Base-by-base conservation (phyloP, 2,329 filamentous ascomycete genomes). In the Ophiostoma tasmaniense region DNA sequence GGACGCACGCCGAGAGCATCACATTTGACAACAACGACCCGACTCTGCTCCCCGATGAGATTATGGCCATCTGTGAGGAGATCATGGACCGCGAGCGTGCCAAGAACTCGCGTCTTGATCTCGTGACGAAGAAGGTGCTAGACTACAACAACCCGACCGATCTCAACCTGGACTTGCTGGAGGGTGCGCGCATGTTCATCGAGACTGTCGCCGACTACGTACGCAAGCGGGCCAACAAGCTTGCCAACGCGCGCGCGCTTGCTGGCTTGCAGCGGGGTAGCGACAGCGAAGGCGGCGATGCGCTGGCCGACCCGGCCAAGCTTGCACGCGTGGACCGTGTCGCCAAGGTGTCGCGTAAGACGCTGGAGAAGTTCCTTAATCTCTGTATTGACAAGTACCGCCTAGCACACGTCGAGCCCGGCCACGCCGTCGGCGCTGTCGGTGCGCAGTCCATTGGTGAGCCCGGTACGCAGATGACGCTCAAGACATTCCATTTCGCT, bases 401-500 rank as follows among this genome's bases (percentile, higher is more conserved):
- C 73, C 91, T 89, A 77, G 94, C 94, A 0, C 91, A 92, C 73
- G 91, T 96, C 25, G 93, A 99, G 77, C 93, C 95, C 14, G 95
- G 95, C 2, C 94, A 98, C 76, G 93, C 95, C 5, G 95, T 99
- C 0, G 95, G 95, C 72, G 95, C 95, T 20, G 93, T 98, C 50
- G 95, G 95, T 73, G 95, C 95, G 1, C 95, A 99, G 78, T 98
- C 94, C 1, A 99, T 99, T 74, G 95, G 95, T 80, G 95, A 99
- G 76, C 95, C 95, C 0, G 95, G 95, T 77, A 99, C 95, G 0
- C 95, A 99, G 79, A 99, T 99, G 95, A 99, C 95, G 0, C 81
- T 99, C 72, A 98, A 98, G 81, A 98, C 95, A 77, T 98, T 98
- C 87, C 95, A 98, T 90, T 99, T 99, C 82, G 95, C 95, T 77